Evolutionary conservation across 371 early-diverging fungal genomes (phyloP).

Genomic region (Mortierella sp.): DNA sequence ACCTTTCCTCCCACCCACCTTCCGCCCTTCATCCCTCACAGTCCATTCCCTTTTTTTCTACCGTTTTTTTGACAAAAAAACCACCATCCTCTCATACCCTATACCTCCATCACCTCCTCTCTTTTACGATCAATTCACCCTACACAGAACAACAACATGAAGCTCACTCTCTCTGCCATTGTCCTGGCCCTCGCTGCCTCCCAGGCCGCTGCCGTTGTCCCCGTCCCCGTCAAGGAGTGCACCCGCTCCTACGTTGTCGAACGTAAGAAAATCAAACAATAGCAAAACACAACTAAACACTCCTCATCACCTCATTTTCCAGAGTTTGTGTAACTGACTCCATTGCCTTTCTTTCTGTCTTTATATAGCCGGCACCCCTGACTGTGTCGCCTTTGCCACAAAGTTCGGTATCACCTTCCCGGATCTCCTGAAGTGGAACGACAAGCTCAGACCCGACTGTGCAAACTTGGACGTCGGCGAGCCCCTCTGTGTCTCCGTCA

Average conservation of each 20-base stretch:
- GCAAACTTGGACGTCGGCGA: conserved; percentile 24
- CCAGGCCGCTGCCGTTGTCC: conserved; percentile 43
- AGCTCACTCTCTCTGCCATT: conserved; percentile 32
- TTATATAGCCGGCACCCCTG: conserved; percentile 17
- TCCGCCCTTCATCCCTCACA: too few species aligned
- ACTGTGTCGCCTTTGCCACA: conserved; percentile 22
- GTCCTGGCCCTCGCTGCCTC: conserved; percentile 45
- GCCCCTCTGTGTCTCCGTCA: conserved; percentile 40
- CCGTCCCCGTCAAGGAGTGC: conserved; percentile 34
- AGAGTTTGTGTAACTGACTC: not conserved
- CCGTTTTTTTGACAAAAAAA: too few species aligned
- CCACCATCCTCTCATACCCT: not conserved
- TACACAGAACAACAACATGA: conserved; percentile 24
- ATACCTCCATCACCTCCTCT: not conserved
- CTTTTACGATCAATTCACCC: not conserved
- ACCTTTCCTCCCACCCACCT: too few species aligned
- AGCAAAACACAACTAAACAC: not conserved
- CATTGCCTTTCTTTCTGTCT: too few species aligned
- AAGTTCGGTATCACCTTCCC: conserved; percentile 21
- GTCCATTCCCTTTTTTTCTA: too few species aligned
- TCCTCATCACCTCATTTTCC: not conserved
- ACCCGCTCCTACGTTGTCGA: conserved; percentile 27
- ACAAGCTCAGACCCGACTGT: conserved; percentile 13
- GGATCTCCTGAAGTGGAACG: conserved; percentile 27
- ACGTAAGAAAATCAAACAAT: conserved; percentile 20